phyloP scores from a whole-genome alignment of 306 rosid genomes.

The Phaseolus lunatus region DNA sequence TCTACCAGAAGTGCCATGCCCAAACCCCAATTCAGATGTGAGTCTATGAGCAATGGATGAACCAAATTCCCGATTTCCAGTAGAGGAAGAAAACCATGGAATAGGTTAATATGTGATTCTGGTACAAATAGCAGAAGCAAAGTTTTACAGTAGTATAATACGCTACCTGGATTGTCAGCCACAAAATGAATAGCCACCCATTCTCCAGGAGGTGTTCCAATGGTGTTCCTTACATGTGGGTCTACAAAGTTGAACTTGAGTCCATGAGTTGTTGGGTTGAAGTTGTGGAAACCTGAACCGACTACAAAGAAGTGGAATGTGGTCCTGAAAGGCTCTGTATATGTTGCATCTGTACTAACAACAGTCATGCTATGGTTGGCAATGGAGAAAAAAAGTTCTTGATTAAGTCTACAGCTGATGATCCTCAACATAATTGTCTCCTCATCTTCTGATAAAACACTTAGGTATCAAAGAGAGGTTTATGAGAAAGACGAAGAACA shows the following conservation, averaged over 20 bases:
- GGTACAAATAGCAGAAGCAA: background rate
- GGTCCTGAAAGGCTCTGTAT: constrained; percentile 74
- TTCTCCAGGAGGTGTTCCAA: constrained; percentile 92
- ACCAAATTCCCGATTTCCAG: no score
- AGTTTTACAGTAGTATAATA: background rate
- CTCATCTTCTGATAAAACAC: constrained; percentile 51
- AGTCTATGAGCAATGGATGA: no score
- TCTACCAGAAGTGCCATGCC: no score
- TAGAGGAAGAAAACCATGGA: no score
- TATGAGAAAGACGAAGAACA: no score
- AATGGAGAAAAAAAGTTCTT: constrained; percentile 78
- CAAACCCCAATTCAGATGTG: no score
- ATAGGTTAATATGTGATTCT: constrained; percentile 22
- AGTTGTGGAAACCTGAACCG: constrained; percentile 90
- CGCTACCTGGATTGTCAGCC: constrained; percentile 90
- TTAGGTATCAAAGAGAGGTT: no score
- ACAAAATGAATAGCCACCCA: constrained; percentile 94
- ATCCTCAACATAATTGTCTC: constrained; percentile 77
- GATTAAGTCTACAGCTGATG: constrained; percentile 80
- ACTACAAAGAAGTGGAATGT: constrained; percentile 79
- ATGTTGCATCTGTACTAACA: constrained; percentile 79
- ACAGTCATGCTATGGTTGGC: constrained; percentile 87
- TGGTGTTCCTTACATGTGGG: constrained; percentile 83
- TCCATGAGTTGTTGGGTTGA: constrained; percentile 76
- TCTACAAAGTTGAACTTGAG: constrained; percentile 73